A percentile compares a stretch with the other conserved stretches of the same genome.
Evolutionary conservation across 2,329 filamentous ascomycete genomes (phyloP).

Genomic region (Aspergillus felis): DNA sequence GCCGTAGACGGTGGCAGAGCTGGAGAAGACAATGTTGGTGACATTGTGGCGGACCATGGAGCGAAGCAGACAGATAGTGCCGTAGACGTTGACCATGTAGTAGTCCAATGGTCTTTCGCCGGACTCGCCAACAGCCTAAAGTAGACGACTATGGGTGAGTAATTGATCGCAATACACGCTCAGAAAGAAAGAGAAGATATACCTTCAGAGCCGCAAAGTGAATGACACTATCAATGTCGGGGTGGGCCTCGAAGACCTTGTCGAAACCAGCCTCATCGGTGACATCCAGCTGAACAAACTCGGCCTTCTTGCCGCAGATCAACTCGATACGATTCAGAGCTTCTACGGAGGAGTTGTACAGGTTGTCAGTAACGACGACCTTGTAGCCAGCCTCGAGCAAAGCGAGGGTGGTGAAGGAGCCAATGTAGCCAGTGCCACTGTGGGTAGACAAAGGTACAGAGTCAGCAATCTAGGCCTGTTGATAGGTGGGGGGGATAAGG

Average conservation of each 20-base stretch:
- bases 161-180: background rate
- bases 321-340: constrained; percentile 93
- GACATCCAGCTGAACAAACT: constrained; percentile 82
- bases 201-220: constrained; percentile 98
- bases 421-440: constrained; percentile 98
- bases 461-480: constrained; percentile 19
- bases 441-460: constrained; percentile 10
- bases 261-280: constrained; percentile 81
- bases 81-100: constrained; percentile 94
- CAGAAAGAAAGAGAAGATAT: constrained; percentile 14
- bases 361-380: constrained; percentile 91
- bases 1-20: constrained; percentile 95
- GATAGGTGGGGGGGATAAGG: constrained; percentile 6
- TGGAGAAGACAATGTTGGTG: constrained; percentile 96
- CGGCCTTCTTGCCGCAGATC: constrained; percentile 80
- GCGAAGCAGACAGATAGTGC: constrained; percentile 79
- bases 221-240: constrained; percentile 95
- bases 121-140: constrained; percentile 89
- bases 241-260: constrained; percentile 81
- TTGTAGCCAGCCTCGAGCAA: constrained; percentile 93
- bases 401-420: constrained; percentile 89
- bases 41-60: constrained; percentile 89
- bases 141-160: constrained; percentile 8
- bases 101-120: constrained; percentile 92
- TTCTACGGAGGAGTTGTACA: constrained; percentile 94